Evolutionary conservation across 352 stramenopile genomes (phyloP).

Genomic region (Globisporangium camurandrum): DNA sequence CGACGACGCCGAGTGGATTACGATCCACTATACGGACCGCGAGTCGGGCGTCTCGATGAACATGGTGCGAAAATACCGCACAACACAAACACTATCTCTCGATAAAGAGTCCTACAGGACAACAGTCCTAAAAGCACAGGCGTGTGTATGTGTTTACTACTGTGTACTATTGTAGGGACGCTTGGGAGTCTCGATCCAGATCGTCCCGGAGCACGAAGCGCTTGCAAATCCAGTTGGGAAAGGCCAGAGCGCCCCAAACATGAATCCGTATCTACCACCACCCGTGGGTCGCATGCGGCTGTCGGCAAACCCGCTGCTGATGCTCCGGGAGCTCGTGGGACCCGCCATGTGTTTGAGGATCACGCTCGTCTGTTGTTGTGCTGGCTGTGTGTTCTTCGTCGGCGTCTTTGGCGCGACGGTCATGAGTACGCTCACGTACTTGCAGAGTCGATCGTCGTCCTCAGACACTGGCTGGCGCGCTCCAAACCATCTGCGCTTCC

Average conservation of each 20-base stretch:
- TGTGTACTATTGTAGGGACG: conserved; percentile 20
- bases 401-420: conserved; percentile 62
- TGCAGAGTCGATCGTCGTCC: conserved; percentile 17
- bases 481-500: conserved; percentile 14
- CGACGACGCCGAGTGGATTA: conserved; percentile 69
- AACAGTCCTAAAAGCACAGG: not conserved
- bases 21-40: conserved; percentile 69
- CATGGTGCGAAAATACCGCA: conserved; percentile 50
- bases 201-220: conserved; percentile 82
- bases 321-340: conserved; percentile 68
- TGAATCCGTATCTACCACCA: conserved; percentile 86
- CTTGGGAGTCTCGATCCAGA: conserved; percentile 61
- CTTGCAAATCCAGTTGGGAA: conserved; percentile 61
- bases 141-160: not conserved
- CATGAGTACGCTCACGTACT: conserved; percentile 74
- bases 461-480: conserved; percentile 8
- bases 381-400: conserved; percentile 52
- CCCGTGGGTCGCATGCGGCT: conserved; percentile 81
- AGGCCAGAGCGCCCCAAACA: conserved; percentile 81
- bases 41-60: conserved; percentile 52
- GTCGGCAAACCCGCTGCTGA: conserved; percentile 73
- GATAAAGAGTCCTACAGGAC: too few relatives aligned
- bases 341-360: conserved; percentile 51
- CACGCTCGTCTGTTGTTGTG: conserved; percentile 40
- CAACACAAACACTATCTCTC: not conserved